Evolutionary conservation across 2,329 filamentous ascomycete species (phyloP), one percentile per base, ranked within the genome.

Genomic region (Phoma herbarum): DNA sequence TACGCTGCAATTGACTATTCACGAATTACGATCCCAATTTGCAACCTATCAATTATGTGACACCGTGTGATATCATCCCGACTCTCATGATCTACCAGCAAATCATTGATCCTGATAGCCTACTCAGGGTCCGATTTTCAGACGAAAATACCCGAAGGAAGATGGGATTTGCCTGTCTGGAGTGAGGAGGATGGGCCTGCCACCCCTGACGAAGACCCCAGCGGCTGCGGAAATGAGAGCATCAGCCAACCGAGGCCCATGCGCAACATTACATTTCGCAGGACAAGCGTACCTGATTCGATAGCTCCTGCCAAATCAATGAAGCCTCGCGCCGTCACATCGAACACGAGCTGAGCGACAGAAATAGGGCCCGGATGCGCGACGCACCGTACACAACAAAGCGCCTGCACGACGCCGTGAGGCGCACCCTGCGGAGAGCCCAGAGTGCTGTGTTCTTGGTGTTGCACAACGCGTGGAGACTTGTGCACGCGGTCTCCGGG

Each of bases 1-100:
- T 53, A 42, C 18, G 52, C 58, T 60, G 52, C 52, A 60, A 60
- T 60, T 53, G 48, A 60, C 49, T 28, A 57, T 60, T 60, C 52
- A 60, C 53, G 58, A 60, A 53, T 60, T 60, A 60, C 41, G 58
- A 60, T 57, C 33, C 53, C 52, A 57, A 56, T 45, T 52, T 47
- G 58, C 57, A 56, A 14, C 11, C 22, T 18, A 39, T 9, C 20
- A n/a, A 6, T n/a, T 33, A 16, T 49, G 52, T 60, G 57, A 60
- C 35, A 46, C 4, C 37, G 41, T 52, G 48, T 60, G 57, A 52
- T 26, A 22, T 47, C 29, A 31, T 48, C 10, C 45, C 37, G 14
- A 26, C 29, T 45, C 5, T n/a, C 18, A 43, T 39, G 29, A 29
- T 12, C 26, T 35, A 4, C n/a, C 14, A 43, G 12, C 43, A 39